Evolutionary conservation across 345 rosid genomes (phyloP).

Genomic region (Salix caprea): DNA sequence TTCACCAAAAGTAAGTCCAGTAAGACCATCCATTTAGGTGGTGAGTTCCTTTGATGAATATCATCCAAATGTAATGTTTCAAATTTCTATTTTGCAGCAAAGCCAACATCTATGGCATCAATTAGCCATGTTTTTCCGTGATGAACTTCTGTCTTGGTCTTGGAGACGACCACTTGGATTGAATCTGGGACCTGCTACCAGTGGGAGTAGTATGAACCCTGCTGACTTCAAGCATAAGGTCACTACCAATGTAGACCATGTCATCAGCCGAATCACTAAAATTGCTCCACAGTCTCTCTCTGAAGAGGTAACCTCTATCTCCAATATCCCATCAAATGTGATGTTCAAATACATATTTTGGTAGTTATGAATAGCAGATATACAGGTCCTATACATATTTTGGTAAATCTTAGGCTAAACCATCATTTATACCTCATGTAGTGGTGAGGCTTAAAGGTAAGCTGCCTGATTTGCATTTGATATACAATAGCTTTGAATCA

Average conservation of each 20-base stretch:
- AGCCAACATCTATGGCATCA: slow-evolving; percentile 87
- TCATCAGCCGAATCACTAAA: slow-evolving; percentile 62
- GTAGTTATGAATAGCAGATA: not conserved
- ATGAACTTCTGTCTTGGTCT: slow-evolving; percentile 86
- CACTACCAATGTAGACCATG: slow-evolving; percentile 67
- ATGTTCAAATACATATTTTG: not conserved
- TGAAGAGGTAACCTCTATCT: slow-evolving; percentile 66
- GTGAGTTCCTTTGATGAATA: not conserved
- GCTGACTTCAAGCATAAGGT: slow-evolving; percentile 74
- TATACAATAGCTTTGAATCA: too few species aligned
- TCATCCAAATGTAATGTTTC: slow-evolving; percentile 1
- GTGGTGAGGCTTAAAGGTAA: too few species aligned
- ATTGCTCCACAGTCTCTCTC: slow-evolving; percentile 76
- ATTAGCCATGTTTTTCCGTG: slow-evolving; percentile 96
- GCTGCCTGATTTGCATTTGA: too few species aligned
- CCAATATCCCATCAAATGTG: not conserved
- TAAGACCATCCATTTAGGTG: not conserved
- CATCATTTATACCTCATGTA: not conserved
- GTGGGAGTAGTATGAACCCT: slow-evolving; percentile 64
- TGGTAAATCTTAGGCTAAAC: not conserved
- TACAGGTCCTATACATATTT: not conserved
- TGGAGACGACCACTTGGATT: slow-evolving; percentile 90
- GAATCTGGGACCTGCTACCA: slow-evolving; percentile 51
- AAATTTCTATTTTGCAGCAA: slow-evolving; percentile 53
- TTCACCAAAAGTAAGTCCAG: slow-evolving; percentile 64